Evolutionary conservation across 2,329 filamentous ascomycete genomes (phyloP), one percentile per base, ranked within the genome.

Genomic region (Colletotrichum theobromicola): DNA sequence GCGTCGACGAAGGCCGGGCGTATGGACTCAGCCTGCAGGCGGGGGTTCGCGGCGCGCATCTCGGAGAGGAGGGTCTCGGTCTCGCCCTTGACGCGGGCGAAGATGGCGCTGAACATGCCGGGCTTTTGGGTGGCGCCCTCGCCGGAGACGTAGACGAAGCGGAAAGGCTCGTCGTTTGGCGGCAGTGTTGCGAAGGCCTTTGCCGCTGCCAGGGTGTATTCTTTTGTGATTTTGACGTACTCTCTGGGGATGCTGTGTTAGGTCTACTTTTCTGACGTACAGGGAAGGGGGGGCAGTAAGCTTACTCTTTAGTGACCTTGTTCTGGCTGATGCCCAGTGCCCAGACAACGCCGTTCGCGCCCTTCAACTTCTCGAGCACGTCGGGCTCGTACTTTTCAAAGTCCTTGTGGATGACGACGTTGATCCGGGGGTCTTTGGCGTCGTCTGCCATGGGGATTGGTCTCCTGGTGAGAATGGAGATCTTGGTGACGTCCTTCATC

Each of bases 141-240:
- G 63, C 92, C 93, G 0, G 93, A 95, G 34, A 95, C 89, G 79
- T 92, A 93, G 76, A 95, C 87, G 81, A 95, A 95, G 66, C 90
- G 90, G 82, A 95, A 92, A 0, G 91, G 89, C 53, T 86, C 79
- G 5, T 83, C 80, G 16, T 83, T 82, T 0, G 79, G 72, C 4
- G 87, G 83, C 15, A 92, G 82, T 0, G 81, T 81, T 2, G 87
- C 81, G 78, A 94, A 93, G 15, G 92, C 90, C 73, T 87, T 85
- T 2, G 92, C 93, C 0, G 92, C 93, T 4, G 87, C 89, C 2
- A 95, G 80, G 2, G 93, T 83, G 80, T 92, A 95, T 79, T 91
- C 89, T 74, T 91, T 87, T 1, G 93, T 95, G 79, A 95, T 94
- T 65, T 88, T 88, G 58, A 91, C 84, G 79, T 95, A 95, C 63